A percentile compares a stretch with the other conserved stretches of the same genome.
These are phyloP conservation scores for Hygrophila difformis DNA, from an alignment of 257 asterid species.

Conservation along the genomic window DNA sequence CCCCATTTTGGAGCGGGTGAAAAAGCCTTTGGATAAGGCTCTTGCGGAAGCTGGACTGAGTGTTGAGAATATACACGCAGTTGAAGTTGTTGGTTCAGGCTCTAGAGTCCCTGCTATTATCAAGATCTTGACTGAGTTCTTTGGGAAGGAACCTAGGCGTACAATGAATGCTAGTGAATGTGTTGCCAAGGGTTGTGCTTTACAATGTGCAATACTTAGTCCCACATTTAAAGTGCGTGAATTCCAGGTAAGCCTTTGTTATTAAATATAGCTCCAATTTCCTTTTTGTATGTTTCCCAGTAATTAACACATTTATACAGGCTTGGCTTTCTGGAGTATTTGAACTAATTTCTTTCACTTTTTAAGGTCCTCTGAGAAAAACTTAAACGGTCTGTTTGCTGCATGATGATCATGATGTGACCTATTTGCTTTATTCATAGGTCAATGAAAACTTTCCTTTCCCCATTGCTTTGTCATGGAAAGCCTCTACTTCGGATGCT, in stretches of 20 bases:
- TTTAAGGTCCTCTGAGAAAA: too few relatives aligned
- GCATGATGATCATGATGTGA: background rate
- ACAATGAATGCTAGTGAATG: constrained; percentile 99
- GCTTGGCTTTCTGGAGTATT: too few relatives aligned
- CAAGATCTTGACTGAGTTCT: constrained; percentile 78
- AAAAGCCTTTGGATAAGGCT: constrained; percentile 87
- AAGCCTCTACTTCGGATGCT: constrained; percentile 48
- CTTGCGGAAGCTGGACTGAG: constrained; percentile 73
- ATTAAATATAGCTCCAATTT: too few relatives aligned
- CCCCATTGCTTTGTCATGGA: constrained; percentile 78
- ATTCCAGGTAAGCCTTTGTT: constrained; percentile 78
- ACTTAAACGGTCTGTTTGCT: background rate
- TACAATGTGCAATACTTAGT: constrained; percentile 86
- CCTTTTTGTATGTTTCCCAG: too few relatives aligned
- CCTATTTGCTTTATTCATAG: constrained; percentile 23
- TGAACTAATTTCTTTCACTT: too few relatives aligned
- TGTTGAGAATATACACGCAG: constrained; percentile 53
- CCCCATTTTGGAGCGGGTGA: constrained; percentile 87
- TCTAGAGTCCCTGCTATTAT: constrained; percentile 89
- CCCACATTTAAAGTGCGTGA: constrained; percentile 94
- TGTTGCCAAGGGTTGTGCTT: constrained; percentile 87
- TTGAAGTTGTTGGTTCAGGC: constrained; percentile 92
- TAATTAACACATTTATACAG: too few relatives aligned
- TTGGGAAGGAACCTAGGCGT: constrained; percentile 85
- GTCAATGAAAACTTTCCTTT: constrained; percentile 75